Conservation (phyloP, 441 rosid species). For the Euphorbia neoarborescens region DNA sequence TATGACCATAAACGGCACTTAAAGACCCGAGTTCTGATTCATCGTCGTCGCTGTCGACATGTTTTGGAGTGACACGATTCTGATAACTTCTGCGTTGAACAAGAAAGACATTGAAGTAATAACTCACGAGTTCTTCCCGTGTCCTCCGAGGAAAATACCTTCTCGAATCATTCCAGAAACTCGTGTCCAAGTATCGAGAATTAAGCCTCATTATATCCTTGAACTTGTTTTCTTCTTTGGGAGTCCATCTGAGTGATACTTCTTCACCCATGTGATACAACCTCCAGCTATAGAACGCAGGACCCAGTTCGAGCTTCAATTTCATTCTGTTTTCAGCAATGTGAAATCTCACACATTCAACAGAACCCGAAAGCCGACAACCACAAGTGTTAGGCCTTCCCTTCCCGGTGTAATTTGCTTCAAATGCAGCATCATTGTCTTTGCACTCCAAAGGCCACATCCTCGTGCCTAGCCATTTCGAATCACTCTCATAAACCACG, state of each 20-base stretch:
- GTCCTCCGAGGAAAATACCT: constrained; percentile 40
- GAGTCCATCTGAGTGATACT: constrained; percentile 46
- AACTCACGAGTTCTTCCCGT: constrained; percentile 59
- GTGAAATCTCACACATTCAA: constrained; percentile 69
- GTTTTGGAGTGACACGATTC: constrained; percentile 44
- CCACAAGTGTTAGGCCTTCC: constrained; percentile 66
- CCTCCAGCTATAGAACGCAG: constrained; percentile 53
- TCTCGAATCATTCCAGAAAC: constrained; percentile 40
- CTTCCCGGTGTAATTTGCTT: constrained; percentile 60
- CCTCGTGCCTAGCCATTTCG: constrained; percentile 69
- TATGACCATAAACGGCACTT: constrained; percentile 39
- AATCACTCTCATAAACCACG: constrained; percentile 42
- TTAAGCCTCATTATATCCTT: constrained; percentile 38
- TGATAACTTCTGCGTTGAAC: constrained; percentile 62
- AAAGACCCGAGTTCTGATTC: constrained; percentile 33
- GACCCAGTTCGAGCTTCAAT: constrained; percentile 63
- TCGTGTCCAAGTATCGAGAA: constrained; percentile 30
- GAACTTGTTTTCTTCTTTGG: constrained; percentile 41
- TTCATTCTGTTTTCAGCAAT: constrained; percentile 46
- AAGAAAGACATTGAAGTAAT: constrained; percentile 66
- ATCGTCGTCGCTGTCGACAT: constrained; percentile 61
- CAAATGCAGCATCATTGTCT: constrained; percentile 24
- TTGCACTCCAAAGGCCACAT: constrained; percentile 56
- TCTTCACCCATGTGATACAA: constrained; percentile 75
- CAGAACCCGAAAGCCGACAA: constrained; percentile 49